Percentiles rank a stretch among this genome's conserved stretches.
Conservation (phyloP, 2,329 filamentous ascomycete species). For the Diplodia corticola region DNA sequence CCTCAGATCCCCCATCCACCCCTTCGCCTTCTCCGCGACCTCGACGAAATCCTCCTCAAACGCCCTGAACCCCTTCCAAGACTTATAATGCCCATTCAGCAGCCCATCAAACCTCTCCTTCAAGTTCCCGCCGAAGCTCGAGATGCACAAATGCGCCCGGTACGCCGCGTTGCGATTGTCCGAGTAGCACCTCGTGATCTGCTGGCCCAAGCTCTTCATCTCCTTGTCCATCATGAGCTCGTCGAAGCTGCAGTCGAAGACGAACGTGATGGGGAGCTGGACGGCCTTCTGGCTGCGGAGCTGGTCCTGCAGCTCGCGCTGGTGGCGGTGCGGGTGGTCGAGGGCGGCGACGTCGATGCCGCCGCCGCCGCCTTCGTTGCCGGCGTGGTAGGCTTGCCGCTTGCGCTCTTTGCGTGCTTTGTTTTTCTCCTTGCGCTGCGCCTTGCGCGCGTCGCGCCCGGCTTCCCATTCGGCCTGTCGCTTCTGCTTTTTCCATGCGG, state of each 20-base stretch:
- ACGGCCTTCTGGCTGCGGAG: conserved; percentile 41
- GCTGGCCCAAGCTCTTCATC: conserved; percentile 75
- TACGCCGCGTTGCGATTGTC: conserved; percentile 74
- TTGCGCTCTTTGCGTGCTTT: conserved; percentile 55
- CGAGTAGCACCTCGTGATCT: conserved; percentile 85
- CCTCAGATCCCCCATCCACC: conserved; percentile 61
- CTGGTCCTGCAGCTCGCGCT: conserved; percentile 27
- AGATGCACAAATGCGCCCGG: conserved; percentile 71
- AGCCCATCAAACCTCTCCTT: conserved; percentile 78
- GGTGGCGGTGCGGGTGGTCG: conserved; percentile 25
- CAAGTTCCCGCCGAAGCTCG: conserved; percentile 73
- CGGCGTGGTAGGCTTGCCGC: conserved; percentile 41
- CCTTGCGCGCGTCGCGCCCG: conserved; percentile 59
- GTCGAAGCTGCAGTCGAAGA: conserved; percentile 93
- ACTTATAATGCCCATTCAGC: conserved; percentile 67
- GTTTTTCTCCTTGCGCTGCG: conserved; percentile 58
- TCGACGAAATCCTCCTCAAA: conserved; percentile 71
- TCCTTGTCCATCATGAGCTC: conserved; percentile 86
- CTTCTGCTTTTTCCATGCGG: conserved; percentile 76
- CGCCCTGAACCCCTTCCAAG: conserved; percentile 79
- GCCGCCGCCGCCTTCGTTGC: conserved; percentile 6
- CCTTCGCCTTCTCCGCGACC: conserved; percentile 65
- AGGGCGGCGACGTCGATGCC: conserved; percentile 26
- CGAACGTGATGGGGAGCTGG: conserved; percentile 72
- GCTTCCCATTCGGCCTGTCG: conserved; percentile 75